A percentile compares a stretch with the other conserved stretches of the same genome.
These are phyloP conservation scores for Tylopilus sp. DNA, from an alignment of 1,284 basidiomycete genomes.

Conservation along the genomic window DNA sequence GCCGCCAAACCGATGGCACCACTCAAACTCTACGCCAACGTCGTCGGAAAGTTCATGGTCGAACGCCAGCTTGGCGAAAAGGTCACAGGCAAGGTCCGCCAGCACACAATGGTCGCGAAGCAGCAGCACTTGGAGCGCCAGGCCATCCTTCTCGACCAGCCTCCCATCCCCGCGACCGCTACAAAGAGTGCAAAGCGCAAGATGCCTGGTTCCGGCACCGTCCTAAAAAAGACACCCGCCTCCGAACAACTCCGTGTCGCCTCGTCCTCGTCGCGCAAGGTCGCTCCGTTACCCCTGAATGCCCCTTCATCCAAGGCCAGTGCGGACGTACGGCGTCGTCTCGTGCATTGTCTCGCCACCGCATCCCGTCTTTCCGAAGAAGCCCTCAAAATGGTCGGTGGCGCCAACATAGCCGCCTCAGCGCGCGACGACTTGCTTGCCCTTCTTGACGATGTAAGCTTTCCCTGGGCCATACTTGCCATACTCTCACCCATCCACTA, in stretches of 20 bases:
- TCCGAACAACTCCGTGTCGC: constrained; percentile 30
- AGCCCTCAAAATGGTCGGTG: constrained; percentile 41
- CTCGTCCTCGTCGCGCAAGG: constrained; percentile 26
- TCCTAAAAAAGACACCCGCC: constrained; percentile 33
- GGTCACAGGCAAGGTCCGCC: constrained; percentile 50
- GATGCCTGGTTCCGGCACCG: constrained; percentile 28
- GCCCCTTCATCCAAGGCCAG: constrained; percentile 15
- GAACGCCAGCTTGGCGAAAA: constrained; percentile 53
- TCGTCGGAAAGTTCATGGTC: constrained; percentile 62
- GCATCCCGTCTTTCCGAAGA: constrained; percentile 43
- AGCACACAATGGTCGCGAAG: constrained; percentile 52
- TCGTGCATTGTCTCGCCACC: constrained; percentile 54
- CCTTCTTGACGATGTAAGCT: constrained; percentile 47
- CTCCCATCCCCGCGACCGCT: constrained; percentile 23
- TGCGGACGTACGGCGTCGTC: constrained; percentile 39
- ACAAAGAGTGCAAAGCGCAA: constrained; percentile 34
- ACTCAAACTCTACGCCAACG: constrained; percentile 66
- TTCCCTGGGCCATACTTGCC: neutral
- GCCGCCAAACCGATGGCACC: constrained; percentile 53
- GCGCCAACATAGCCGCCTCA: constrained; percentile 31
- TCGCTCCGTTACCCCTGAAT: constrained; percentile 27
- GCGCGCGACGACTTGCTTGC: constrained; percentile 40
- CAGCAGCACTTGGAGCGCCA: constrained; percentile 51
- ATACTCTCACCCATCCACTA: neutral
- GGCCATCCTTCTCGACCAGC: constrained; percentile 47